Base-by-base conservation (phyloP, 805 yeast genomes). In the Grigorovia jiainica region DNA sequence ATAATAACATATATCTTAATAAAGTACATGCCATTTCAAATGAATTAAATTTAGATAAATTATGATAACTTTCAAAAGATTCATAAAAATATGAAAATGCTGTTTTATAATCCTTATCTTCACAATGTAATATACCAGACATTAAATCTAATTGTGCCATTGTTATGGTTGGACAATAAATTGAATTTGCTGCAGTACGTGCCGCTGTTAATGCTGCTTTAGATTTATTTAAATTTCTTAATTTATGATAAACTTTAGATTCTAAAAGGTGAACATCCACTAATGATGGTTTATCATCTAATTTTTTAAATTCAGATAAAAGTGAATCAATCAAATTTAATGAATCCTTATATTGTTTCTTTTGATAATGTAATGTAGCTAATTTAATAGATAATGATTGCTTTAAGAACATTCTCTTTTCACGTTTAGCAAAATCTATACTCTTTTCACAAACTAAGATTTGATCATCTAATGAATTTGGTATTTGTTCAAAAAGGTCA, bases 251-350 rank as follows among this genome's bases (percentile, higher is more conserved):
- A 33, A 86, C 87, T 57, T 87, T 82, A 17, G 92, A 74, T 62
- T 92, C 97, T 48, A 92, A 74, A 49, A 92, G 68, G 65, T 92
- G 97, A 30, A 92, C 96, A 62, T 92, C 98, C 11, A 92, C 95
- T 41, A 92, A 74, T 25, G 95, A 86, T 40, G 92, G 81, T 64
- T 92, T 92, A 65, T 92, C 99, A 62, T 92, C 99, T 50, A 92
- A 72, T 58, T 86, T 83, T 66, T 90, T 92, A 62, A 90, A 86
- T 62, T 92, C 97, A 49, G 73, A 72, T 51, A 90, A 71, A 52
- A 92, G 71, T 13, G 72, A 72, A 47, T 79, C 77, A 48, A 89
- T 83, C 47, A 87, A 74, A 39, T 74, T 70, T 38, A 92, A 67
- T 4, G 96, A 80, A 37, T 78, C 83, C 47, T 77, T 76, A 63